These are phyloP conservation scores for Paramecium biaurelia DNA, from an alignment of 73 alveolate genomes.

Conservation along the genomic window DNA sequence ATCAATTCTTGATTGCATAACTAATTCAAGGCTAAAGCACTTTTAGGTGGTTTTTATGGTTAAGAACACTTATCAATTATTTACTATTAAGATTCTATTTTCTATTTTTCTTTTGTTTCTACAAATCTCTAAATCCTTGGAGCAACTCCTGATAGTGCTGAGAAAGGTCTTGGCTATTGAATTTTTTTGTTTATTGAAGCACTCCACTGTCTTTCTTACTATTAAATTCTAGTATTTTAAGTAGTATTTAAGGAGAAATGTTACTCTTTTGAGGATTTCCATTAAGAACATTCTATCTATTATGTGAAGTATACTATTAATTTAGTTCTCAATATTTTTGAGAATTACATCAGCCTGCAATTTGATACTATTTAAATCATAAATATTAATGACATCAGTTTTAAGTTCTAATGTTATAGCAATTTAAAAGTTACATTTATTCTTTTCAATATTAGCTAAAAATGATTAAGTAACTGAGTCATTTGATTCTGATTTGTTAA, in stretches of 20 bases:
- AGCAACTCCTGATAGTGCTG: neutral
- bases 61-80: neutral
- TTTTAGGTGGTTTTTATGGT: neutral
- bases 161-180: neutral
- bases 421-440: neutral
- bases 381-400: neutral
- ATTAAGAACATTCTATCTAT: neutral
- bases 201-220: neutral
- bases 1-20: slow-evolving; percentile 3
- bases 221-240: neutral
- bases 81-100: neutral
- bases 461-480: neutral
- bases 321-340: slow-evolving; percentile 25
- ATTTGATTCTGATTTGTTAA: slow-evolving; percentile 5
- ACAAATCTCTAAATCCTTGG: neutral
- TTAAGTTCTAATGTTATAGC: neutral
- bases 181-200: neutral
- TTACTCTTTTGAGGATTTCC: neutral
- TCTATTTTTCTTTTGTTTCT: neutral
- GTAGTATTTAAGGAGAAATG: neutral
- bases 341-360: neutral
- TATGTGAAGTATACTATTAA: neutral
- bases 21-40: neutral
- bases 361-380: neutral
- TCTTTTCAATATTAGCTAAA: slow-evolving; percentile 2